Base-by-base conservation (phyloP, 176 grass and related monocot genomes). In the Oryza glaberrima region DNA sequence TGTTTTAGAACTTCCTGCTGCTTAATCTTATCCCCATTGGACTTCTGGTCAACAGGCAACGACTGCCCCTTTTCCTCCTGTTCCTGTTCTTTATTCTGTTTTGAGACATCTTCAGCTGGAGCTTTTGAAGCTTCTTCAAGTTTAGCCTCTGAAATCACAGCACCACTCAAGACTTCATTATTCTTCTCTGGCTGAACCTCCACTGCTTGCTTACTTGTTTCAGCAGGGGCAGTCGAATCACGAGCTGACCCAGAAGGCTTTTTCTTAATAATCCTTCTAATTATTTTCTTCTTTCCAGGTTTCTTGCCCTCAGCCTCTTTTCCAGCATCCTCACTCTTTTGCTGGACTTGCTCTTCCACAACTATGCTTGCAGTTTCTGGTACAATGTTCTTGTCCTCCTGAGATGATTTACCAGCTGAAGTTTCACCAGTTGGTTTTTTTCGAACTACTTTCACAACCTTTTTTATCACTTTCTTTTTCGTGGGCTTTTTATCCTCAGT, bases 381-480 rank as follows among this genome's bases (percentile, higher is more conserved):
- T 72, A 75, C 45, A 46, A 65, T 72, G 73, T 77, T 77, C 72
- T 90, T 90, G 40, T 86, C 77, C 73, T 88, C 84, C 67, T 64
- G 75, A 83, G 82, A 72, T 38, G 87, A 88, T 68, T 92, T 92
- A 84, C 72, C 78, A 76, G 79, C 51, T 48, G 74, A 85, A 86
- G 73, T 58, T 84, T 84, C 86, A 5, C n/a, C 63, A n/a, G 67
- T 76, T 86, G 70, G 51, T 74, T 90, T 93, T 78, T 95, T 93
- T 65, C 73, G 65, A 85, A 86, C 77, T 47, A 88, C 68, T 94
- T 95, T 96, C 84, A 99, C 82, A 63, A 99, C 76, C 81, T 95
- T 95, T 85, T 96, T 99, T 35, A 99, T 82, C 58, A 96, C 85
- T 84, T 96, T 99, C 94, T 92, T 99, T 85, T 94, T 99, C 6